Conservation (phyloP, 2,329 filamentous ascomycete genomes). For the Fusarium pseudograminearum region DNA sequence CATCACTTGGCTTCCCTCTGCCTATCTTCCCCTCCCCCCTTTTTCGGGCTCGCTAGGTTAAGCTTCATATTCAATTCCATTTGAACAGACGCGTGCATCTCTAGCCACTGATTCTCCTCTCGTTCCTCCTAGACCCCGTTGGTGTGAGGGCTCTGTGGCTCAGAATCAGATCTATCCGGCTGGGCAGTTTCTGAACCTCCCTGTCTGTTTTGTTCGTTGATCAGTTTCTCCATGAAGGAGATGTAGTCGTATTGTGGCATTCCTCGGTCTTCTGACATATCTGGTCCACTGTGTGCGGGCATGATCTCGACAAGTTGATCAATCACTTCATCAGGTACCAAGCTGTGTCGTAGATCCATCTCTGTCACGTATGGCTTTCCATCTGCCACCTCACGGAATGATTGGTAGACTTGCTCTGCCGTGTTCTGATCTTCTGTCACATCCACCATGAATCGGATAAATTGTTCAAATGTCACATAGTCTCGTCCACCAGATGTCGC, state of each 20-base stretch:
- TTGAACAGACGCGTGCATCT: slow-evolving; percentile 32
- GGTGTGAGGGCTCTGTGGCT: slow-evolving; percentile 49
- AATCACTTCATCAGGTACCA: slow-evolving; percentile 97
- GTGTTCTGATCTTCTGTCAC: slow-evolving; percentile 99
- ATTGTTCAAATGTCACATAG: slow-evolving; percentile 96
- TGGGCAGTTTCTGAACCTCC: slow-evolving; percentile 49
- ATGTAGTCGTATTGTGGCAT: slow-evolving; percentile 95
- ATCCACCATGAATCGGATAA: slow-evolving; percentile 99
- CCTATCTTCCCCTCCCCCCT: slow-evolving; percentile 4
- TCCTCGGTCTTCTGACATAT: slow-evolving; percentile 86
- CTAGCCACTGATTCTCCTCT: slow-evolving; percentile 17
- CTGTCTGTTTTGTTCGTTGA: slow-evolving; percentile 59
- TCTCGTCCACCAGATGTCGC: slow-evolving; percentile 84
- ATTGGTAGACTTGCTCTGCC: slow-evolving; percentile 97
- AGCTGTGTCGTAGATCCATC: slow-evolving; percentile 91
- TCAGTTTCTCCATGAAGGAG: slow-evolving; percentile 93
- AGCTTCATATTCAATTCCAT: slow-evolving; percentile 27
- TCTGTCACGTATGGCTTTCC: slow-evolving; percentile 99
- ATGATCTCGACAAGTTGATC: slow-evolving; percentile 91
- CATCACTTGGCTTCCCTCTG: slow-evolving; percentile 11
- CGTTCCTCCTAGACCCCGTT: slow-evolving; percentile 50
- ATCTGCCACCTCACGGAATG: slow-evolving; percentile 96
- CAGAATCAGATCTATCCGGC: slow-evolving; percentile 52
- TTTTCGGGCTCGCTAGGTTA: slow-evolving; percentile 6
- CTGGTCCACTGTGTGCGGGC: slow-evolving; percentile 84